Conservation (phyloP, 2,329 filamentous ascomycete species). For the Xylaria multiplex region DNA sequence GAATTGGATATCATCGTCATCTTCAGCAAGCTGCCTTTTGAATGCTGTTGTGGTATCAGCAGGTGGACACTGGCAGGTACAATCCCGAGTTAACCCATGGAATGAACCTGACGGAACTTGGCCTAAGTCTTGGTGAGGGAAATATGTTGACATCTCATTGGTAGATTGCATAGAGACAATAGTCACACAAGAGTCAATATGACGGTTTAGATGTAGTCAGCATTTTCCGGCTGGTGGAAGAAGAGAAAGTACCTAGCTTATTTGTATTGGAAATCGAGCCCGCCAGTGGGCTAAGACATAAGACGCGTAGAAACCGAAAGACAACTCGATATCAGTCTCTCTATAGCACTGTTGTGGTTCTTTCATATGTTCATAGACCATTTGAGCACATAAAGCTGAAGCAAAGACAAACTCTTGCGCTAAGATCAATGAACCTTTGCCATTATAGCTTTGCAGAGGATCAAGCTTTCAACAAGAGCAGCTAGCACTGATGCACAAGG, state of each 20-base stretch:
- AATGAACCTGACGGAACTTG: constrained; percentile 20
- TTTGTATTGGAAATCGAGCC: constrained; percentile 37
- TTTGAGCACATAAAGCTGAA: constrained; percentile 13
- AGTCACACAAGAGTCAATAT: constrained; percentile 4
- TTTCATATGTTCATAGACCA: constrained; percentile 35
- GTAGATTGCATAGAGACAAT: background rate
- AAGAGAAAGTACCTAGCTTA: constrained; percentile 24
- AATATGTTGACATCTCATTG: constrained; percentile 37
- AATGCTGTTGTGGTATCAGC: constrained; percentile 33
- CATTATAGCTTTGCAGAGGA: constrained; percentile 5
- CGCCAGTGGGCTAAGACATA: constrained; percentile 20
- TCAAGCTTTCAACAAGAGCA: constrained; percentile 22
- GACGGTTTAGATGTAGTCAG: background rate
- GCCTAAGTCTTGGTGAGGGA: constrained; percentile 22
- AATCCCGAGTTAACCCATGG: constrained; percentile 5
- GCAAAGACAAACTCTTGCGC: constrained; percentile 19
- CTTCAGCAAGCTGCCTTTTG: constrained; percentile 45
- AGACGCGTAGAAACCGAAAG: constrained; percentile 38
- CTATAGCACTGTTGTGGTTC: constrained; percentile 31
- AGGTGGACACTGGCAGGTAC: constrained; percentile 9
- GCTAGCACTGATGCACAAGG: constrained; percentile 29
- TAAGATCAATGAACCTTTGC: constrained; percentile 21
- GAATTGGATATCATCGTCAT: constrained; percentile 58
- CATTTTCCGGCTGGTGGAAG: background rate
- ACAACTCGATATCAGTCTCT: constrained; percentile 24